Percentiles rank a stretch among this genome's conserved stretches.
Conservation (phyloP, 345 rosid species). For the Linum usitatissimum region DNA sequence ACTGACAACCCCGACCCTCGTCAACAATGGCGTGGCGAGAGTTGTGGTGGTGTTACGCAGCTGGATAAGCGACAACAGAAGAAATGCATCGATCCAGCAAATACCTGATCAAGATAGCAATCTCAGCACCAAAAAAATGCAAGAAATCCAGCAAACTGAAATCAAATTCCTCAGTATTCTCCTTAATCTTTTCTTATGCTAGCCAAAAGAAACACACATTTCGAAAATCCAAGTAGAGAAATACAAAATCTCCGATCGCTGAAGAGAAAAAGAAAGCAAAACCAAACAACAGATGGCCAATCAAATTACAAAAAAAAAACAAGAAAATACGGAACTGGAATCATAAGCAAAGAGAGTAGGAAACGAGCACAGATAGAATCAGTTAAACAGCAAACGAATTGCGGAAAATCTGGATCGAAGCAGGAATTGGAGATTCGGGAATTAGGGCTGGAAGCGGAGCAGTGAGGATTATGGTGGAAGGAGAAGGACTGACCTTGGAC, state of each 20-base stretch:
- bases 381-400: background rate
- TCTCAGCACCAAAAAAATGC: background rate
- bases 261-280: background rate
- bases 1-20: background rate
- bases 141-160: background rate
- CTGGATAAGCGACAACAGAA: slow-evolving; percentile 15
- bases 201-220: background rate
- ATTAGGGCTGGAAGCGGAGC: slow-evolving; percentile 5
- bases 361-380: background rate
- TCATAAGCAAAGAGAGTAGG: background rate
- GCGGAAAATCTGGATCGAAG: slow-evolving; percentile 12
- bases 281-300: background rate
- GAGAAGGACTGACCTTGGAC: slow-evolving; percentile 39
- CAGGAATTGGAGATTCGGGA: background rate
- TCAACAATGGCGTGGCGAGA: slow-evolving; percentile 12
- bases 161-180: background rate
- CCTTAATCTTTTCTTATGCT: background rate
- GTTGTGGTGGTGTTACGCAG: slow-evolving; percentile 28
- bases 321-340: background rate
- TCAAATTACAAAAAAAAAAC: background rate
- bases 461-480: background rate
- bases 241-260: background rate
- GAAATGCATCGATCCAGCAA: slow-evolving; percentile 36
- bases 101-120: background rate
- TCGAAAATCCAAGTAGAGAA: background rate